phyloP scores from a whole-genome alignment of 2,329 filamentous ascomycete genomes.

The Beauveria medogensis region DNA sequence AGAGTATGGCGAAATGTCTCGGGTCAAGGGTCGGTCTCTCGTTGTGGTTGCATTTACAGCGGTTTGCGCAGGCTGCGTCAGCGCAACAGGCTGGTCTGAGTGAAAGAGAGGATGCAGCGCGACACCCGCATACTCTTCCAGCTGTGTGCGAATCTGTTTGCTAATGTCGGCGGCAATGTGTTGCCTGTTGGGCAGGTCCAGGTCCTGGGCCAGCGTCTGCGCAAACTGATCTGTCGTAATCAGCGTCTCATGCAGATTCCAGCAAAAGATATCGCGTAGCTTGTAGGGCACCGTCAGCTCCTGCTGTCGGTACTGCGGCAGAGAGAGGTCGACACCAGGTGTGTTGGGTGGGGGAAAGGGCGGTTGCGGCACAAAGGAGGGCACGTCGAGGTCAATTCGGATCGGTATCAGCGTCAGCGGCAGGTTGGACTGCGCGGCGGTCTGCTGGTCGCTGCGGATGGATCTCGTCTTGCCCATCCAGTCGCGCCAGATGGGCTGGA shows the following conservation, averaged over 20 bases:
- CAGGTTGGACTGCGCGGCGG: slow-evolving; percentile 60
- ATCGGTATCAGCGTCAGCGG: slow-evolving; percentile 91
- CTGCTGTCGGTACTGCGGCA: slow-evolving; percentile 70
- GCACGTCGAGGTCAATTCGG: slow-evolving; percentile 89
- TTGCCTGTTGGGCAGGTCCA: slow-evolving; percentile 75
- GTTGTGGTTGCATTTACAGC: slow-evolving; percentile 15
- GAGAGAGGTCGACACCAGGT: slow-evolving; percentile 57
- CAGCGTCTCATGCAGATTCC: slow-evolving; percentile 93
- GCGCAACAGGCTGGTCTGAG: slow-evolving; percentile 30
- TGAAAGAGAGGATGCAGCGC: slow-evolving; percentile 91
- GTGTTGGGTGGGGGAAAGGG: slow-evolving; percentile 57
- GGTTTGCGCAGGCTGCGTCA: slow-evolving; percentile 6
- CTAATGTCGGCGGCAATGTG: slow-evolving; percentile 72
- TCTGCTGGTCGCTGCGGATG: slow-evolving; percentile 50
- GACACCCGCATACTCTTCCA: slow-evolving; percentile 93
- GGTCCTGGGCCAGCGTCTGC: slow-evolving; percentile 79
- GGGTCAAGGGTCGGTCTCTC: slow-evolving; percentile 24
- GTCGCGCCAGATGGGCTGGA: slow-evolving; percentile 88
- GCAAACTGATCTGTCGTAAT: slow-evolving; percentile 96
- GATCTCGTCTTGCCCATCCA: slow-evolving; percentile 76
- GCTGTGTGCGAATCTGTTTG: slow-evolving; percentile 86
- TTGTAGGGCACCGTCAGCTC: slow-evolving; percentile 79
- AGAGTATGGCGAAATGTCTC: slow-evolving; percentile 31
- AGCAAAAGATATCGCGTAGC: slow-evolving; percentile 90
- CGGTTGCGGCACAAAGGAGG: slow-evolving; percentile 61